Evolutionary conservation across 805 yeast species (phyloP).

Genomic region (Hanseniaspora singularis): DNA sequence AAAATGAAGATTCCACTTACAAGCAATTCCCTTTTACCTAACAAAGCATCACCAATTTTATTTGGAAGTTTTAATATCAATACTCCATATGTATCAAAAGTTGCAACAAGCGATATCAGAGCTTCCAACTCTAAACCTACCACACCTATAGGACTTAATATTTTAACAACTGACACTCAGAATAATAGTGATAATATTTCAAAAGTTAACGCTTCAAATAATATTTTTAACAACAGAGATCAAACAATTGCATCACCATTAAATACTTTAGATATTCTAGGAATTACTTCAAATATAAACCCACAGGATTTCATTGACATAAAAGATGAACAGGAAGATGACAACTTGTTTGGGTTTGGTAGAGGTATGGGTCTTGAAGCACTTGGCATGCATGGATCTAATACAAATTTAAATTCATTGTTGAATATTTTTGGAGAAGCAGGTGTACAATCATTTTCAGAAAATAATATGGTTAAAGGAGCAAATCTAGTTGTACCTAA

Average conservation of each 20-base stretch:
- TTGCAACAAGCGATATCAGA: conserved; percentile 11
- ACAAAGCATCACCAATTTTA: background rate
- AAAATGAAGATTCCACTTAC: background rate
- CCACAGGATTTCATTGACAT: background rate
- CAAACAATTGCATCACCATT: background rate
- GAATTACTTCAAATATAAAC: background rate
- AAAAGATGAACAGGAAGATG: conserved; percentile 5
- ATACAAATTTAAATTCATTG: conserved; percentile 10
- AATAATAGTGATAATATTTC: too few relatives aligned
- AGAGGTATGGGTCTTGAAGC: conserved; percentile 14
- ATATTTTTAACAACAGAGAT: background rate
- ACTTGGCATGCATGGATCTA: conserved; percentile 5
- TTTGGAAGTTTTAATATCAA: background rate
- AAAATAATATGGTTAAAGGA: background rate
- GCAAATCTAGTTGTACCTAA: background rate
- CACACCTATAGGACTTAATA: background rate
- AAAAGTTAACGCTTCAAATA: background rate
- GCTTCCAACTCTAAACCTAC: conserved; percentile 3
- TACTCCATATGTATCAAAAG: conserved; percentile 1
- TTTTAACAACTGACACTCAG: too few relatives aligned
- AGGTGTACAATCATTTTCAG: background rate
- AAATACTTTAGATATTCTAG: conserved; percentile 1
- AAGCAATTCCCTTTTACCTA: background rate
- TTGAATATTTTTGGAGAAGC: conserved; percentile 10
- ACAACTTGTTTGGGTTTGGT: conserved; percentile 8